Percentiles rank a stretch among this genome's conserved stretches.
These are phyloP conservation scores for Xenosphaeropsis pyriputrescens DNA, from an alignment of 2,329 filamentous ascomycete genomes.

Conservation along the genomic window DNA sequence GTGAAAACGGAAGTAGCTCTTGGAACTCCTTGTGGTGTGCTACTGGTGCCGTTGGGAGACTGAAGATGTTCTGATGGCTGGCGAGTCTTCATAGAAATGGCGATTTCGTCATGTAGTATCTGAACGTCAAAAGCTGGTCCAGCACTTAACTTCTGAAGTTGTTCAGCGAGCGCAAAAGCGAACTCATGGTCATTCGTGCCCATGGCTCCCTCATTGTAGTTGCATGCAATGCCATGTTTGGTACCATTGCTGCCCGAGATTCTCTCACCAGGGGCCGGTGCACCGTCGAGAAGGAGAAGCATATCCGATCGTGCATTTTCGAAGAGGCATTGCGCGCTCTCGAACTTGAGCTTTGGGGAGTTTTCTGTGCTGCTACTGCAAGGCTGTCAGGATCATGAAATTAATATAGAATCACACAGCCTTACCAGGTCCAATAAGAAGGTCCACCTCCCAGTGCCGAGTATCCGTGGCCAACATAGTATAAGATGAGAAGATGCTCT, in stretches of 20 bases:
- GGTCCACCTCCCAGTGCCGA: constrained; percentile 38
- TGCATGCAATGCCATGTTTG: constrained; percentile 48
- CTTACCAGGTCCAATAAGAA: constrained; percentile 54
- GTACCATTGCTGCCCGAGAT: constrained; percentile 28
- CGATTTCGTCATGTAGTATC: constrained; percentile 38
- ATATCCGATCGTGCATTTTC: constrained; percentile 50
- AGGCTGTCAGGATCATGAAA: no score
- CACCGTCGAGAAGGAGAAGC: constrained; percentile 47
- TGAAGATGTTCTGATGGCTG: neutral
- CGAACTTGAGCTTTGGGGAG: constrained; percentile 48
- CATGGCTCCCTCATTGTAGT: constrained; percentile 30
- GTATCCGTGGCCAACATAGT: constrained; percentile 48
- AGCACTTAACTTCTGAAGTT: constrained; percentile 34
- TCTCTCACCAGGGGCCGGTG: constrained; percentile 31
- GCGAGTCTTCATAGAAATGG: constrained; percentile 23
- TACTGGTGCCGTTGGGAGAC: neutral
- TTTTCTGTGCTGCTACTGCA: constrained; percentile 32
- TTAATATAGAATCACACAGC: constrained; percentile 10
- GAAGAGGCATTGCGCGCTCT: constrained; percentile 44
- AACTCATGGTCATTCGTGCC: constrained; percentile 37
- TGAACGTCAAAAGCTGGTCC: constrained; percentile 41
- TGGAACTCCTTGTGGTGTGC: constrained; percentile 18
- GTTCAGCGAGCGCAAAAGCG: constrained; percentile 39
- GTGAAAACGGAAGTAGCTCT: constrained; percentile 9
- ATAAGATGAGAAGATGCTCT: constrained; percentile 48